phyloP scores from a whole-genome alignment of 805 yeast genomes.

The Jamesozyma lodderae region DNA sequence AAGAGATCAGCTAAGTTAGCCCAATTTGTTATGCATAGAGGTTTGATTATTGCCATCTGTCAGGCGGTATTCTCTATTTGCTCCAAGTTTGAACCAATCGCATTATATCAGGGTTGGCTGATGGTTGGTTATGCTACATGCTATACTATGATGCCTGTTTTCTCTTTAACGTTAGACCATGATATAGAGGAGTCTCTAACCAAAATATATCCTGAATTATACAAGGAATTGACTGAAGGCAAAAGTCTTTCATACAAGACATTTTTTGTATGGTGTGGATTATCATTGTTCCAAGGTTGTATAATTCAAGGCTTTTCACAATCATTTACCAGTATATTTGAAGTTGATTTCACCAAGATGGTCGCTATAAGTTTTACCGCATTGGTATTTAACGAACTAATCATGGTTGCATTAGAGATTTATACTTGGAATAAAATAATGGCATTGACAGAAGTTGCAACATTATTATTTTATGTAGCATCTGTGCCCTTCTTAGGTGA shows the following conservation, averaged over 20 bases:
- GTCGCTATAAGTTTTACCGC: slow-evolving; percentile 83
- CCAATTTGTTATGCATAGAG: slow-evolving; percentile 95
- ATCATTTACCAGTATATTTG: slow-evolving; percentile 52
- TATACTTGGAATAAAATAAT: slow-evolving; percentile 83
- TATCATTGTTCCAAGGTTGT: slow-evolving; percentile 85
- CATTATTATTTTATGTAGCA: slow-evolving; percentile 55
- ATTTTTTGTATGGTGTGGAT: slow-evolving; percentile 82
- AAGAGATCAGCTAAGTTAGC: slow-evolving; percentile 91
- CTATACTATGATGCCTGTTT: slow-evolving; percentile 97
- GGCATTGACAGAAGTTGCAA: slow-evolving; percentile 63
- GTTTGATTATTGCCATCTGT: slow-evolving; percentile 84
- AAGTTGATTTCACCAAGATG: slow-evolving; percentile 52
- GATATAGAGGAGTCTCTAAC: slow-evolving; percentile 89
- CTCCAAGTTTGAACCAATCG: slow-evolving; percentile 86
- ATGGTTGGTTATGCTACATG: slow-evolving; percentile 98
- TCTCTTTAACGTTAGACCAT: slow-evolving; percentile 80
- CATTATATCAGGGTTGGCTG: slow-evolving; percentile 89
- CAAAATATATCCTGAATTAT: slow-evolving; percentile 85
- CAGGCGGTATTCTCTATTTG: slow-evolving; percentile 88
- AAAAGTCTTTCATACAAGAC: slow-evolving; percentile 77
- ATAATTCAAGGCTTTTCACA: slow-evolving; percentile 81
- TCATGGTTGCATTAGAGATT: slow-evolving; percentile 89
- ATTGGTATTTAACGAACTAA: slow-evolving; percentile 71
- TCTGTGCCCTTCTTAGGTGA: slow-evolving; percentile 80
- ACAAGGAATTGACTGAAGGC: slow-evolving; percentile 85